These are phyloP conservation scores for Mycena haematopus DNA, from an alignment of 768 basidiomycete genomes.

Conservation along the genomic window DNA sequence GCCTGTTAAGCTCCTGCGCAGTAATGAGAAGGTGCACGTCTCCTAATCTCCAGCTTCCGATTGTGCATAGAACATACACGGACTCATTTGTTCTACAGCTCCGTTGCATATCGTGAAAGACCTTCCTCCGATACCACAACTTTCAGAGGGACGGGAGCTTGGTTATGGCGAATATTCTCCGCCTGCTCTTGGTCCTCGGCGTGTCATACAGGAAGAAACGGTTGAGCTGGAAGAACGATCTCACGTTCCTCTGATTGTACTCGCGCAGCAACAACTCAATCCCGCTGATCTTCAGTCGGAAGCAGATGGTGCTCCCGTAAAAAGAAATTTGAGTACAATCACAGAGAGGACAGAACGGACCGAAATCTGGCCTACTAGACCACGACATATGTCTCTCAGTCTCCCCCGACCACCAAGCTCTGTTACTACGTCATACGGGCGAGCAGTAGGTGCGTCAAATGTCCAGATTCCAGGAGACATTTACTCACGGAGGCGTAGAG, in stretches of 20 bases:
- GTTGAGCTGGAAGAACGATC: conserved; percentile 44
- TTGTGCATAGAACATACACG: conserved; percentile 32
- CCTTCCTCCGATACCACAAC: conserved; percentile 28
- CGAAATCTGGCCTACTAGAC: conserved; percentile 56
- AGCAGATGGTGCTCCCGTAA: conserved; percentile 38
- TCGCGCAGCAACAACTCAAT: conserved; percentile 59
- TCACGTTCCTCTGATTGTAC: conserved; percentile 64
- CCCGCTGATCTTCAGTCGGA: conserved; percentile 42
- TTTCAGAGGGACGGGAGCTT: conserved; percentile 23
- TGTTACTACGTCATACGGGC: conserved; percentile 68
- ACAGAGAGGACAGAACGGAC: conserved; percentile 72
- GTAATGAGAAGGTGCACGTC: conserved; percentile 68
- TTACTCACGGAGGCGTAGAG: conserved; percentile 16
- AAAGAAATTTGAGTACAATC: conserved; percentile 64
- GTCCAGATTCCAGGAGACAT: neutral
- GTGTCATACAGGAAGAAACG: conserved; percentile 30
- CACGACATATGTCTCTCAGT: conserved; percentile 45
- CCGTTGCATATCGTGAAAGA: conserved; percentile 25
- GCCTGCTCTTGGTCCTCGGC: conserved; percentile 20
- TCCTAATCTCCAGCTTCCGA: conserved; percentile 31
- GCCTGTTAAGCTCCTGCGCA: conserved; percentile 41
- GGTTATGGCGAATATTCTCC: conserved; percentile 33
- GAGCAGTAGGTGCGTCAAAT: conserved; percentile 56
- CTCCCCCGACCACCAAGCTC: conserved; percentile 48
- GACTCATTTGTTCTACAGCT: conserved; percentile 21